Percentiles rank a stretch among this genome's conserved stretches.
Conservation (phyloP, 441 rosid species). For the Hura crepitans region DNA sequence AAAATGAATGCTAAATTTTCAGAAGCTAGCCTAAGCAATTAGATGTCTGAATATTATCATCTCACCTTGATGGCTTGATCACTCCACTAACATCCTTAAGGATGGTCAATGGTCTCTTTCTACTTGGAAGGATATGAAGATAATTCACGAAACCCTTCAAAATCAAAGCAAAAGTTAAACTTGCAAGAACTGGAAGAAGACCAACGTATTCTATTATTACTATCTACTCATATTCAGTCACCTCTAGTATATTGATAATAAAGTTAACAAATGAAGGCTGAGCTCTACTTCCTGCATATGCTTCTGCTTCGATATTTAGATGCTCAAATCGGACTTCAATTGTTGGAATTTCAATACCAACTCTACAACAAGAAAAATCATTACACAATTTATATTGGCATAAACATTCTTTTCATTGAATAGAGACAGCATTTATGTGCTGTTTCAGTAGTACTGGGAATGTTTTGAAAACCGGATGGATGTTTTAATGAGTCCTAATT, state of each 20-base stretch:
- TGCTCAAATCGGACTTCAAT: conserved; percentile 68
- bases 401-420: too few species aligned
- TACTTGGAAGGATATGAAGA: conserved; percentile 46
- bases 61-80: conserved; percentile 58
- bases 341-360: conserved; percentile 58
- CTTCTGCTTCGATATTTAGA: conserved; percentile 55
- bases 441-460: too few species aligned
- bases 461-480: too few species aligned
- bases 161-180: background rate
- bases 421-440: too few species aligned
- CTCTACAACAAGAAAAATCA: conserved; percentile 30
- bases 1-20: background rate
- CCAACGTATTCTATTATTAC: background rate
- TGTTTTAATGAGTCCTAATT: too few species aligned
- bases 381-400: background rate
- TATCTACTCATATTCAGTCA: background rate
- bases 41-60: background rate
- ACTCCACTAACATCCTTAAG: conserved; percentile 69
- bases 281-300: conserved; percentile 56
- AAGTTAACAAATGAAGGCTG: conserved; percentile 54
- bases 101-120: conserved; percentile 48
- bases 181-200: background rate
- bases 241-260: conserved; percentile 40
- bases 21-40: background rate
- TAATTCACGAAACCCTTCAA: conserved; percentile 41